These are phyloP conservation scores for Arthrobotrys sinensis DNA, from an alignment of 2,329 filamentous ascomycete genomes.

Conservation along the genomic window DNA sequence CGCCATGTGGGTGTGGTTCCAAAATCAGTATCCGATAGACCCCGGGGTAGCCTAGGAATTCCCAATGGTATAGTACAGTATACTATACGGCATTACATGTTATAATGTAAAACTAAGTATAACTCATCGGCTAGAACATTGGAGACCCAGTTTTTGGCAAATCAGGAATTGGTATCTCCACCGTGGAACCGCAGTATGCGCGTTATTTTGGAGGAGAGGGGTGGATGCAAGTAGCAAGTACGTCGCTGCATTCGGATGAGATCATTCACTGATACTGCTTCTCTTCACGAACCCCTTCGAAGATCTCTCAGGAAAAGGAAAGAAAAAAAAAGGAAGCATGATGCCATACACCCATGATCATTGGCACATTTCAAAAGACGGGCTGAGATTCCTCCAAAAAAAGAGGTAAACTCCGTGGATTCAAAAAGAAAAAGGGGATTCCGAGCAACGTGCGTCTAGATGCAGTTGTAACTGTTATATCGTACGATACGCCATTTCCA, in stretches of 20 bases:
- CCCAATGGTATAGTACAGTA: not conserved
- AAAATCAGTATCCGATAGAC: slow-evolving; percentile 24
- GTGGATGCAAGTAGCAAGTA: slow-evolving; percentile 5
- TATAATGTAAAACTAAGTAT: not conserved
- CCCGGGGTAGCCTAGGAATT: slow-evolving; percentile 5
- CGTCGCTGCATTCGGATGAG: slow-evolving; percentile 59
- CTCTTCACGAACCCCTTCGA: slow-evolving; percentile 8
- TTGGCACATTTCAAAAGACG: slow-evolving; percentile 17
- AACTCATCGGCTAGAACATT: not conserved
- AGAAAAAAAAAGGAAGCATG: slow-evolving; percentile 15
- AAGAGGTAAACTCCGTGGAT: slow-evolving; percentile 42
- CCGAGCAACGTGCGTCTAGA: not conserved
- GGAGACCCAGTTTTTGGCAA: not conserved
- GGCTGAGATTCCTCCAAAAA: slow-evolving; percentile 9
- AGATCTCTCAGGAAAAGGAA: slow-evolving; percentile 21
- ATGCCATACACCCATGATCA: slow-evolving; percentile 50
- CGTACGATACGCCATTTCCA: slow-evolving; percentile 7
- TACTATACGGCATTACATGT: not conserved
- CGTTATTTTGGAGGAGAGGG: slow-evolving; percentile 13
- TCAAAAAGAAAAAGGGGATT: not conserved
- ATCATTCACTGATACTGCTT: slow-evolving; percentile 21
- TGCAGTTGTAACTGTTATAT: slow-evolving; percentile 16
- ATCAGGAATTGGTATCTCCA: slow-evolving; percentile 22
- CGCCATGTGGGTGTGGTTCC: slow-evolving; percentile 22
- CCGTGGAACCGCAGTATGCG: slow-evolving; percentile 26